Base-by-base conservation (phyloP, 2,329 filamentous ascomycete species). In the Alternaria solani region DNA sequence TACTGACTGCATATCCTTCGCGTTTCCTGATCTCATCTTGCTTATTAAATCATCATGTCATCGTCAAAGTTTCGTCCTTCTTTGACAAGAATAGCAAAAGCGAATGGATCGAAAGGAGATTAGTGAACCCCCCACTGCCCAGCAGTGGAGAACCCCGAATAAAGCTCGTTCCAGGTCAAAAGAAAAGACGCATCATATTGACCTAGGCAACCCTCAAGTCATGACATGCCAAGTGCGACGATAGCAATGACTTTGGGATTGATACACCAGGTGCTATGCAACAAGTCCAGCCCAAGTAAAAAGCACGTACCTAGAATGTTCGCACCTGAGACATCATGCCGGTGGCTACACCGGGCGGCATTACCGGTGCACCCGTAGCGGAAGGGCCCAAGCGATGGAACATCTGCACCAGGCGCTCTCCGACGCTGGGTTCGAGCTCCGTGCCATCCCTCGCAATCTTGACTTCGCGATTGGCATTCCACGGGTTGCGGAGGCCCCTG, bases 391-490 rank as follows among this genome's bases (percentile, higher is more conserved):
- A 59, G 16, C 75, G 72, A 62, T 76, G 90, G 78, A 98, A 97
- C 71, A 97, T 85, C 44, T 89, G 88, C 63, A 96, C 84, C 55
- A 98, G 81, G 69, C 88, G 88, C 69, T 88, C 87, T 5, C 94
- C 94, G 43, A 96, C 87, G 30, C 84, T 87, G 28, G 94, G 91
- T 78, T 98, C 94, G 54, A 98, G 82, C 77, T 98, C 94, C 0
- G 94, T 98, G 2, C 94, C 94, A 71, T 98, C 94, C 70, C 94
- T 86, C 25, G 94, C 94, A 74, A 98, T 97, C 79, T 98, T 98
- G 63, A 98, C 92, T 75, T 98, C 94, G 53, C 94, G 85, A 73
- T 97, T 97, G 5, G 92, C 91, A 77, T 98, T 98, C 92, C 93
- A 97, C 0, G 93, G 91, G 75, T 98, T 98, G 34, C 94, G 87